Conservation (phyloP, 1,139 yeast genomes). For the Pichia sp. region DNA sequence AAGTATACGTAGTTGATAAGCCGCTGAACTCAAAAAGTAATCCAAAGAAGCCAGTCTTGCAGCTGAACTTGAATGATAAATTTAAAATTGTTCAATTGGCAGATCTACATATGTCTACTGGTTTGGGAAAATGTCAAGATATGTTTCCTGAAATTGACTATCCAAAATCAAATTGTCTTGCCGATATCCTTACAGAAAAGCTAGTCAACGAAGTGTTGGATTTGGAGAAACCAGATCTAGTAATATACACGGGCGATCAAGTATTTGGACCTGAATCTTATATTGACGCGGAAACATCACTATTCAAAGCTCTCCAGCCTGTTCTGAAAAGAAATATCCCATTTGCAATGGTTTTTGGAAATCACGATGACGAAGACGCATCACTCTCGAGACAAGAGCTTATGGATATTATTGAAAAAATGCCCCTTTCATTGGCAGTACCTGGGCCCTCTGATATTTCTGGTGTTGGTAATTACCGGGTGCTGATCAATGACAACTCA, state of each 20-base stretch:
- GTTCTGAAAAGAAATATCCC: constrained; percentile 62
- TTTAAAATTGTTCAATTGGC: constrained; percentile 81
- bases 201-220: constrained; percentile 62
- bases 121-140: constrained; percentile 67
- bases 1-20: constrained; percentile 16
- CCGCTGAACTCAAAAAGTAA: constrained; percentile 13
- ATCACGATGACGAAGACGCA: constrained; percentile 84
- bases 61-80: constrained; percentile 32
- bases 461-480: constrained; percentile 75
- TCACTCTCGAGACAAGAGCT: constrained; percentile 51
- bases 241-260: constrained; percentile 84
- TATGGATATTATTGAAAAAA: constrained; percentile 42
- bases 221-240: constrained; percentile 68
- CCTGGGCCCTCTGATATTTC: constrained; percentile 57
- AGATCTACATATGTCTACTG: constrained; percentile 78
- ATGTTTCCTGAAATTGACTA: constrained; percentile 41
- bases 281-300: constrained; percentile 63
- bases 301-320: constrained; percentile 71
- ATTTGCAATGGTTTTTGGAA: constrained; percentile 73
- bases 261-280: constrained; percentile 62
- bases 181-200: constrained; percentile 60
- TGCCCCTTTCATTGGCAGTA: constrained; percentile 62
- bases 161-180: constrained; percentile 42
- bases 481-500: constrained; percentile 30
- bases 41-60: too few species aligned